phyloP scores from a whole-genome alignment of 306 rosid species.

The Quercus engelmannii region DNA sequence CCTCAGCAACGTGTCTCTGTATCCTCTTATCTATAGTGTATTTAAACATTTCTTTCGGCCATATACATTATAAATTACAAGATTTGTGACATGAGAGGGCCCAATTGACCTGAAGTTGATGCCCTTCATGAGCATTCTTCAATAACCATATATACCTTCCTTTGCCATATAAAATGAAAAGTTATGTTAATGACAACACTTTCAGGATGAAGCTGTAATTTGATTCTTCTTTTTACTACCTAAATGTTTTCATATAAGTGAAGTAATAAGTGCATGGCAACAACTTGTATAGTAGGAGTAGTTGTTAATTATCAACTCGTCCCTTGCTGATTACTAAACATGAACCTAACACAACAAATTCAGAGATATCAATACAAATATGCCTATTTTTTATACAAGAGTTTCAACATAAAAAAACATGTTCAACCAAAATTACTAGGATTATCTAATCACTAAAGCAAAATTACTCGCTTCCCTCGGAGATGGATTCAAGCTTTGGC shows the following conservation, averaged over 20 bases:
- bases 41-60: too few relatives aligned
- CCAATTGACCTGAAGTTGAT: too few relatives aligned
- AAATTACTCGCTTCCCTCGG: constrained; percentile 50
- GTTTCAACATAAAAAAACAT: neutral
- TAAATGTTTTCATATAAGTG: neutral
- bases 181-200: neutral
- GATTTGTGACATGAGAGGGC: too few relatives aligned
- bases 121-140: too few relatives aligned
- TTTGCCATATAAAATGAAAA: too few relatives aligned
- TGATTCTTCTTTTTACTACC: neutral
- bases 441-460: neutral
- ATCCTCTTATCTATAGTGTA: too few relatives aligned
- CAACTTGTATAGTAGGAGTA: neutral
- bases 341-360: constrained; percentile 5
- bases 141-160: too few relatives aligned
- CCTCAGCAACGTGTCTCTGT: too few relatives aligned
- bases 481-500: constrained; percentile 56
- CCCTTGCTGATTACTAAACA: constrained; percentile 6
- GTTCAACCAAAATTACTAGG: neutral
- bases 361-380: neutral
- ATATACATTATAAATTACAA: too few relatives aligned
- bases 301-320: neutral
- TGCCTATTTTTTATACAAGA: neutral
- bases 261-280: neutral
- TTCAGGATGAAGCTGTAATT: neutral